Conservation (phyloP, 1,284 basidiomycete species). For the Tilletia caries region DNA sequence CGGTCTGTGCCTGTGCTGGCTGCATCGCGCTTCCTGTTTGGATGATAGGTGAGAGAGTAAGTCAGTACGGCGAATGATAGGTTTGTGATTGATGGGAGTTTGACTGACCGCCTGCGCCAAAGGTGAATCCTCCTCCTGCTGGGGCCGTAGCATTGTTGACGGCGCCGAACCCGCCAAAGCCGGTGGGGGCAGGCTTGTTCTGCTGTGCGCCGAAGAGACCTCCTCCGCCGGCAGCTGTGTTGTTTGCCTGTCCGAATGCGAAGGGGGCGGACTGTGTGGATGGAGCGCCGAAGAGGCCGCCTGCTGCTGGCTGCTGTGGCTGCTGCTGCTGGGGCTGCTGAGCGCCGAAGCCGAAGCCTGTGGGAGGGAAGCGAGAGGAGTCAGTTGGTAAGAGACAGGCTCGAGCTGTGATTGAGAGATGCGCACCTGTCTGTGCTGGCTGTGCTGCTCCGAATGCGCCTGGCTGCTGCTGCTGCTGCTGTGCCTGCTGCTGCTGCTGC, state of each 20-base stretch:
- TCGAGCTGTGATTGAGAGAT: not conserved
- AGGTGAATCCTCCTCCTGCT: not conserved
- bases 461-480: not conserved
- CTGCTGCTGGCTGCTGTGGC: constrained; percentile 8
- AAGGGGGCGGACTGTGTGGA: constrained; percentile 15
- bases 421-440: not conserved
- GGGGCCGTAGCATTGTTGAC: not conserved
- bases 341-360: constrained; percentile 9
- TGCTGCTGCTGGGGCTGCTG: constrained; percentile 12
- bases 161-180: constrained; percentile 26
- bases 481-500: constrained; percentile 5
- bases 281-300: constrained; percentile 37
- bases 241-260: not conserved
- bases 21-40: not conserved
- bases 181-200: constrained; percentile 45
- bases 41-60: not conserved
- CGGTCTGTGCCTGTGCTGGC: not conserved
- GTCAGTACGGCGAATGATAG: not conserved
- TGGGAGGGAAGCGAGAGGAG: not conserved
- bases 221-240: constrained; percentile 12
- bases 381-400: not conserved
- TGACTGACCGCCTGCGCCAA: not conserved
- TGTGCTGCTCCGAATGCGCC: constrained; percentile 2
- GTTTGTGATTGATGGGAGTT: not conserved
- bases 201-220: constrained; percentile 52